Conservation (phyloP, 164 flowering plant species). For the Kingdonia uniflora region DNA sequence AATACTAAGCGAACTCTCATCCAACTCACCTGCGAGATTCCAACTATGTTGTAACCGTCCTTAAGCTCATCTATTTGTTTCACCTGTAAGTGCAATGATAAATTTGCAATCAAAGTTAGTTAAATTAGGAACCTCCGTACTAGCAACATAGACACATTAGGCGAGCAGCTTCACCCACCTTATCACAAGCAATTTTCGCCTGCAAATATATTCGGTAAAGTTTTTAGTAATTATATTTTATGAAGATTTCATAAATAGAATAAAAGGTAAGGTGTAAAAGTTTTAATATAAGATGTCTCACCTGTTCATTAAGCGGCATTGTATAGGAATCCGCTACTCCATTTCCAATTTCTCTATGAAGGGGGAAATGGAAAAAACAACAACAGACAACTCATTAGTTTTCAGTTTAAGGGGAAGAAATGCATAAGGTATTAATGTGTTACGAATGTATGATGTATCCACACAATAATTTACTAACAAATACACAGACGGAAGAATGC, state of each 20-base stretch:
- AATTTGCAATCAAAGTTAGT: conserved; percentile 7
- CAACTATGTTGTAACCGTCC: conserved; percentile 88
- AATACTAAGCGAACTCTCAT: neutral
- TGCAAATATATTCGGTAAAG: conserved; percentile 22
- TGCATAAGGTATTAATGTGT: too few species aligned
- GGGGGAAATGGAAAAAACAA: neutral
- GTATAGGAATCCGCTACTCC: conserved; percentile 96
- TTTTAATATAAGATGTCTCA: conserved; percentile 4
- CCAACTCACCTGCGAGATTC: conserved; percentile 80
- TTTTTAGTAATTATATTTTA: too few species aligned
- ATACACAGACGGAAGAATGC: too few species aligned
- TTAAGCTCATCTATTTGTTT: conserved; percentile 70
- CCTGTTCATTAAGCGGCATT: conserved; percentile 73
- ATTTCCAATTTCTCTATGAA: conserved; percentile 80
- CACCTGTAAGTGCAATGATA: conserved; percentile 41
- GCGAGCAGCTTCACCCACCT: conserved; percentile 38
- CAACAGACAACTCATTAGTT: too few species aligned
- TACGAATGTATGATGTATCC: too few species aligned
- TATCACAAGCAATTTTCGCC: conserved; percentile 57
- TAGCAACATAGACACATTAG: neutral
- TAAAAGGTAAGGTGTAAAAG: too few species aligned
- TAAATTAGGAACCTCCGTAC: conserved; percentile 6
- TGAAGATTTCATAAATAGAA: too few species aligned
- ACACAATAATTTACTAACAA: too few species aligned
- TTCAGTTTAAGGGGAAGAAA: too few species aligned